Evolutionary conservation across 768 basidiomycete genomes (phyloP), one percentile per base, ranked within the genome.

Genomic region (Termitomyces sp.): DNA sequence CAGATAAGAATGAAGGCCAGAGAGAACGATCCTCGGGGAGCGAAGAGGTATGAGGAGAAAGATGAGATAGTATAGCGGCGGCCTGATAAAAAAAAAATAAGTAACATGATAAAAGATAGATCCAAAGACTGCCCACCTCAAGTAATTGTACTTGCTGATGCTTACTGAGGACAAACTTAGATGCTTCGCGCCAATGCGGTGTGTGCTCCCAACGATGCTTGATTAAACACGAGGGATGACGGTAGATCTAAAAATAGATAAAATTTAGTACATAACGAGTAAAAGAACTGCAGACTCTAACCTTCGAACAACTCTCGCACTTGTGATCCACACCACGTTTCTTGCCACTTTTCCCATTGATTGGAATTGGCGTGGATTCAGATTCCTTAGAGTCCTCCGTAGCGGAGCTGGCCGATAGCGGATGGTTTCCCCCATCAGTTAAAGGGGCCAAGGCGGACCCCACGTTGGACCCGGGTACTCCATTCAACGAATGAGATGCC

Each of bases 131-230:
- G 53, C 68, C 53, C 58, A 89, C 91, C 80, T 98, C 96, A 44
- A 99, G 87, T 52, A 98, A 74, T 65, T 98, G 96, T 0, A 99
- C 96, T 64, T 98, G 95, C 67, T 98, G 94, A 69, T 98, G 95
- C 73, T 98, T 98, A 72, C 88, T 92, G 57, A 98, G 77, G 32
- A 94, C 84, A 64, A 94, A 86, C 69, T 94, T 92, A 62, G 88
- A 77, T 18, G 94, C 90, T 69, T 94, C 92, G 44, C 90, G 87
- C 96, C 96, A 98, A 66, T 97, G 94, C 20, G 92, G 91, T 34
- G 91, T 92, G 68, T 96, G 93, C 67, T 98, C 95, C 96, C 96
- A 98, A 34, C 96, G 89, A 68, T 98, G 96, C 72, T 98, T 98
- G 72, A 95, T 91, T 48, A 98, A 78, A 72, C 95, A 98, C 13